Conservation (phyloP, 345 rosid species). For the Rhizophora apiculata region DNA sequence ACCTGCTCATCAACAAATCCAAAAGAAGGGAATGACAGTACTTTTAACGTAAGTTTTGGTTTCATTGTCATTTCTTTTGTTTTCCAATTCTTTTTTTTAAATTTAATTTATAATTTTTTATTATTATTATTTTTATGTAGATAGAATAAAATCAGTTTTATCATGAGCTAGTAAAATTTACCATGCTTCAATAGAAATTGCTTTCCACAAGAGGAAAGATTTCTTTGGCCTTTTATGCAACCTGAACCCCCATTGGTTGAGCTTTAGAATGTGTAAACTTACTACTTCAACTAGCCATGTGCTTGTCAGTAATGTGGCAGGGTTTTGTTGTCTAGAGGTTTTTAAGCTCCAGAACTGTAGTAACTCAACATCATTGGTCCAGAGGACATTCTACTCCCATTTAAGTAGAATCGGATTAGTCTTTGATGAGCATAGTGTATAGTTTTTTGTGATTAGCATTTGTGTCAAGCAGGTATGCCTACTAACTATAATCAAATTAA, state of each 20-base stretch:
- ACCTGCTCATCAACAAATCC: conserved; percentile 54
- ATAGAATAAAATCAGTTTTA: not conserved
- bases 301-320: not conserved
- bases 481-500: not conserved
- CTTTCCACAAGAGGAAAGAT: conserved; percentile 5
- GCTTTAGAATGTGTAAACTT: no score
- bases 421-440: no score
- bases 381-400: not conserved
- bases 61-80: not conserved
- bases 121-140: no score
- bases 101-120: not conserved
- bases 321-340: not conserved
- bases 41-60: conserved; percentile 45
- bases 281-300: not conserved
- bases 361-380: not conserved
- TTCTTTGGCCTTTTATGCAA: not conserved
- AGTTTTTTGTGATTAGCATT: no score
- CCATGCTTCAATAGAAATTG: conserved; percentile 4
- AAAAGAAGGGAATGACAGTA: conserved; percentile 77
- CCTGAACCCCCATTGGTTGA: not conserved
- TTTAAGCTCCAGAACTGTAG: not conserved
- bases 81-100: not conserved
- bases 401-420: not conserved
- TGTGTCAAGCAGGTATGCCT: not conserved
- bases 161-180: not conserved